Evolutionary conservation across 768 basidiomycete species (phyloP).

Genomic region (Multifurca ochricompacta): DNA sequence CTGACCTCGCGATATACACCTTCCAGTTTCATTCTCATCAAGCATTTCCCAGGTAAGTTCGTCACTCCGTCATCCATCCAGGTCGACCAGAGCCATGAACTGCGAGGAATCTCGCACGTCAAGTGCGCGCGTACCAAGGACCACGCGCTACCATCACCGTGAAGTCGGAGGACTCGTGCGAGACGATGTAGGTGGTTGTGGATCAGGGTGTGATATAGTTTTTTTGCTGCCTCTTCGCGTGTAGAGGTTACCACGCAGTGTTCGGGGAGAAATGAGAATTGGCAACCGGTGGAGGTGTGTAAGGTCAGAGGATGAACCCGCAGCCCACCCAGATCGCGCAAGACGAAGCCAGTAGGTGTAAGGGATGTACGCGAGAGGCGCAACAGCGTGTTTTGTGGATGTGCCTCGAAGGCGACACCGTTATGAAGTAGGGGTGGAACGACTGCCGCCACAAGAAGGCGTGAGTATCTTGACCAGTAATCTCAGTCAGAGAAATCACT

Average conservation of each 20-base stretch:
- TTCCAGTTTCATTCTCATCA: conserved; percentile 51
- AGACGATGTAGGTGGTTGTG: conserved; percentile 54
- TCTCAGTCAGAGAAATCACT: not conserved
- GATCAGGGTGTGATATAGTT: conserved; percentile 53
- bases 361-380: conserved; percentile 39
- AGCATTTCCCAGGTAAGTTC: conserved; percentile 44
- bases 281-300: conserved; percentile 38
- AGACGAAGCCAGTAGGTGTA: conserved; percentile 41
- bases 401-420: conserved; percentile 55
- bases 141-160: conserved; percentile 46
- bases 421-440: conserved; percentile 45
- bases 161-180: conserved; percentile 44
- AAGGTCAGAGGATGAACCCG: conserved; percentile 47
- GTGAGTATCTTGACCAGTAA: conserved; percentile 35
- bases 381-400: conserved; percentile 49
- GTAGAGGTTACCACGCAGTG: conserved; percentile 45
- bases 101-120: conserved; percentile 35
- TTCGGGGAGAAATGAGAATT: conserved; percentile 45
- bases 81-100: conserved; percentile 37
- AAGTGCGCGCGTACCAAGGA: conserved; percentile 41
- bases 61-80: conserved; percentile 31
- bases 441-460: conserved; percentile 43
- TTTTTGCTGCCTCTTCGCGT: conserved; percentile 44
- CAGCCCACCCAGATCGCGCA: conserved; percentile 52
- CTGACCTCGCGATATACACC: conserved; percentile 49